Evolutionary conservation across 108 stramenopile species (phyloP).

Genomic region (Nitzschia sp.): DNA sequence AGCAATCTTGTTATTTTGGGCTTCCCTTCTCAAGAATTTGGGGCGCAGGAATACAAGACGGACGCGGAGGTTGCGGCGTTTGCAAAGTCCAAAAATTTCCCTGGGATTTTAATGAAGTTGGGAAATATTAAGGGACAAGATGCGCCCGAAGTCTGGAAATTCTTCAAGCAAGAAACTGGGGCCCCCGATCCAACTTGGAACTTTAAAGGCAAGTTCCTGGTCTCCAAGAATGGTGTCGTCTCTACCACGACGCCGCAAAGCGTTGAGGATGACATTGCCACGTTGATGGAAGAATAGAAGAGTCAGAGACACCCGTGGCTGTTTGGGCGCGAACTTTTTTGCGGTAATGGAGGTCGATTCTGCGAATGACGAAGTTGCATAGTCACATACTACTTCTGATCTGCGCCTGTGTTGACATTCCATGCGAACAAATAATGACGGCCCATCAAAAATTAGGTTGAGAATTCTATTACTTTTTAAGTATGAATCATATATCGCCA

Average conservation of each 20-base stretch:
- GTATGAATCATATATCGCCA: too few relatives aligned
- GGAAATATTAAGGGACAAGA: slow-evolving; percentile 34
- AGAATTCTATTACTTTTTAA: too few relatives aligned
- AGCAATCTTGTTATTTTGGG: slow-evolving; percentile 37
- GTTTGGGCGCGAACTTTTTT: too few relatives aligned
- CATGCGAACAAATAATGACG: too few relatives aligned
- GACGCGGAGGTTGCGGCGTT: slow-evolving; percentile 38
- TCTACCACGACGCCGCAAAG: neutral
- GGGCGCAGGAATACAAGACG: slow-evolving; percentile 38
- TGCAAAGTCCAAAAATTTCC: slow-evolving; percentile 35
- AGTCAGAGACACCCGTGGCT: too few relatives aligned
- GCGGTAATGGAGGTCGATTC: neutral
- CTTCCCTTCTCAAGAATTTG: slow-evolving; percentile 46
- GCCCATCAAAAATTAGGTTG: too few relatives aligned
- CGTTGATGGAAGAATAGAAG: slow-evolving; percentile 8
- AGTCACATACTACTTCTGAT: slow-evolving; percentile 1
- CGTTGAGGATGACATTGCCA: slow-evolving; percentile 10
- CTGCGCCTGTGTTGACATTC: neutral
- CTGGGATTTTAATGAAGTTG: slow-evolving; percentile 48
- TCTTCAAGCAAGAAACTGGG: slow-evolving; percentile 25
- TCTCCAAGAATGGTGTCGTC: slow-evolving; percentile 29
- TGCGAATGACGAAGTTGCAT: slow-evolving; percentile 1
- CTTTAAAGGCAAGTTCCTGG: slow-evolving; percentile 41
- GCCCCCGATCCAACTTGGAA: slow-evolving; percentile 48
- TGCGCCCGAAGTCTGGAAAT: slow-evolving; percentile 44